phyloP scores from a whole-genome alignment of 164 flowering plant species.

The Nelumbo lutea region DNA sequence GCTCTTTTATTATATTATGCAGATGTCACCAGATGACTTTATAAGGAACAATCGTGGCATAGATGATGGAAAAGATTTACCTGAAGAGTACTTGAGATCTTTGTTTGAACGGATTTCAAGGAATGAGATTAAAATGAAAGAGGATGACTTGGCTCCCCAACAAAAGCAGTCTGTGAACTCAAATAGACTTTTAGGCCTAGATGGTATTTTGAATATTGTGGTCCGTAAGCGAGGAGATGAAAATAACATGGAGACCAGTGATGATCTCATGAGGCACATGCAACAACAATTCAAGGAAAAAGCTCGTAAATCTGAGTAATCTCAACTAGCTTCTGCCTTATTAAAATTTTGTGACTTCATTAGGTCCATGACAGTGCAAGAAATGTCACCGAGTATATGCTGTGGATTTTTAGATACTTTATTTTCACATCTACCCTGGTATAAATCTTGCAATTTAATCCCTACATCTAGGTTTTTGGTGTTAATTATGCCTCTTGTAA shows the following conservation, averaged over 20 bases:
- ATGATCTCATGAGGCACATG: slow-evolving; percentile 92
- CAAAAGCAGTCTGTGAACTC: slow-evolving; percentile 78
- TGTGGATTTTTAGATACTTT: neutral
- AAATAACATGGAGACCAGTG: slow-evolving; percentile 74
- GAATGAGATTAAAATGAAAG: slow-evolving; percentile 98
- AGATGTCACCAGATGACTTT: slow-evolving; percentile 99
- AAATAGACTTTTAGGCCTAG: slow-evolving; percentile 79
- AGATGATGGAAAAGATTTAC: slow-evolving; percentile 97
- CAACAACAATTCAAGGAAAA: slow-evolving; percentile 98
- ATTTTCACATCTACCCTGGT: neutral
- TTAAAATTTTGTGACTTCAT: neutral
- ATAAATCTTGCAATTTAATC: neutral
- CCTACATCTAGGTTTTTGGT: slow-evolving; percentile 8
- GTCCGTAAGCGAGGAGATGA: slow-evolving; percentile 84
- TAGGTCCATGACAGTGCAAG: neutral
- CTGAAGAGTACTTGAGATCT: slow-evolving; percentile 91
- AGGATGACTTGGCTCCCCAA: slow-evolving; percentile 64
- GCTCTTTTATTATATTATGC: slow-evolving; percentile 22
- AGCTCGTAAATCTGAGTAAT: slow-evolving; percentile 99
- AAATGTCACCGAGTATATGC: neutral
- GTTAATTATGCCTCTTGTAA: slow-evolving; percentile 4
- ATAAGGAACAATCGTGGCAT: slow-evolving; percentile 97
- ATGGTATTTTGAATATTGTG: slow-evolving; percentile 86
- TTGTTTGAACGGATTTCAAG: slow-evolving; percentile 80
- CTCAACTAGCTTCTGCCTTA: slow-evolving; percentile 3